Evolutionary conservation across 768 basidiomycete genomes (phyloP), one percentile per base, ranked within the genome.

Genomic region (Boletus subcaerulescens): DNA sequence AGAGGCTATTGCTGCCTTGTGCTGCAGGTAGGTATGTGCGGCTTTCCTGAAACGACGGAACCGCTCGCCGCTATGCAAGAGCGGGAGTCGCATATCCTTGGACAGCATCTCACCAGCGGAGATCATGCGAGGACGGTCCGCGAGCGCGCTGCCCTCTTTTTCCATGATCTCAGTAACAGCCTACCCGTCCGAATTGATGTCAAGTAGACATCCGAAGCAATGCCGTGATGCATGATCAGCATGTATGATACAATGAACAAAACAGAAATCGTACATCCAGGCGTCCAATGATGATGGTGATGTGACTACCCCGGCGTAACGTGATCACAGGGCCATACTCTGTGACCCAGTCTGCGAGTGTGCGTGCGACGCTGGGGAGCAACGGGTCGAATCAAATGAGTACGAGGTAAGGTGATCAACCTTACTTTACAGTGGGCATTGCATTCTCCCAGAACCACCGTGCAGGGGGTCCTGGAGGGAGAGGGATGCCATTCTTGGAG

Each of bases 101-200:
- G 76, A 80, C 0, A 83, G 66, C 0, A 80, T 74, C 43, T 84
- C 81, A 0, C 79, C 79, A 0, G 78, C 82, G 1, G 82, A 73
- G 33, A 85, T 77, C 38, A 69, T 75, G 2, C 62, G 62, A 8
- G 84, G 84, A 45, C 83, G 68, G 59, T 84, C 83, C 0, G 71
- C 77, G 13, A 80, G 68, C 0, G 70, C 61, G 0, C 74, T 76
- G 0, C 83, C 82, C 53, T 81, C 78, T 51, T 80, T 80, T 64
- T 85, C 83, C 81, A 85, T 80, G 42, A 84, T 78, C 11, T 84
- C 81, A 1, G 77, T 71, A 0, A 80, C 79, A 6, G 80, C 81
- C 65, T 83, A 70, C 74, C 24, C 15, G n/a, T 24, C 31, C 45
- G 15, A 15, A 53, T 14, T 13, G 1, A 5, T 17, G 6, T 36